Conservation (phyloP, 2,329 filamentous ascomycete species). For the Neoarthrinium moseri region DNA sequence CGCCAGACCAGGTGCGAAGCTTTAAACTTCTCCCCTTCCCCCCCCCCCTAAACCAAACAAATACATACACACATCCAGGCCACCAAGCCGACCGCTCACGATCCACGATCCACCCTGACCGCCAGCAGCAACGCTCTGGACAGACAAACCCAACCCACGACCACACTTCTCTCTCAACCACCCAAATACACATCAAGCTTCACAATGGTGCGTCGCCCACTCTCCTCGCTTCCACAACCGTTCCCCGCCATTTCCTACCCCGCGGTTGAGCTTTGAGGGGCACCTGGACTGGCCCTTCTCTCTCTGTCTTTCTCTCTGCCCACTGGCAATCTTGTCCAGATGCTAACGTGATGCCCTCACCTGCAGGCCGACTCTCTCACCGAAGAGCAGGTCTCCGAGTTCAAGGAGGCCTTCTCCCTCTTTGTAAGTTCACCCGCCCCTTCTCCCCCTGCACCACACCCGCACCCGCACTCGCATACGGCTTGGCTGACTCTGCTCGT, state of each 20-base stretch:
- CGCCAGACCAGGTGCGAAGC: no score
- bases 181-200: constrained; percentile 4
- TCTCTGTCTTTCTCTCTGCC: no score
- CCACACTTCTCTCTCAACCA: no score
- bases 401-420: constrained; percentile 99
- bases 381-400: constrained; percentile 99
- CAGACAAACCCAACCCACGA: neutral
- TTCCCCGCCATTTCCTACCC: constrained; percentile 11
- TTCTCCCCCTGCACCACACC: neutral
- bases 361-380: constrained; percentile 92
- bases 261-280: constrained; percentile 17
- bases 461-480: neutral
- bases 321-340: constrained; percentile 12
- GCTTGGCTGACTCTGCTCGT: constrained; percentile 19
- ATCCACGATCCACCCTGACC: neutral
- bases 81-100: constrained; percentile 1
- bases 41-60: constrained; percentile 3
- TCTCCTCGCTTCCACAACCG: neutral
- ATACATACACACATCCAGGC: neutral
- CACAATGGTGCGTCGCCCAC: constrained; percentile 9
- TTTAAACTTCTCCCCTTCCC: constrained; percentile 5
- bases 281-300: constrained; percentile 12
- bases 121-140: constrained; percentile 2
- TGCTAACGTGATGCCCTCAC: constrained; percentile 9
- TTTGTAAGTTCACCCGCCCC: constrained; percentile 73